Evolutionary conservation across 495 filamentous ascomycete species (phyloP).

Genomic region (Hypoxylon lenormandii): DNA sequence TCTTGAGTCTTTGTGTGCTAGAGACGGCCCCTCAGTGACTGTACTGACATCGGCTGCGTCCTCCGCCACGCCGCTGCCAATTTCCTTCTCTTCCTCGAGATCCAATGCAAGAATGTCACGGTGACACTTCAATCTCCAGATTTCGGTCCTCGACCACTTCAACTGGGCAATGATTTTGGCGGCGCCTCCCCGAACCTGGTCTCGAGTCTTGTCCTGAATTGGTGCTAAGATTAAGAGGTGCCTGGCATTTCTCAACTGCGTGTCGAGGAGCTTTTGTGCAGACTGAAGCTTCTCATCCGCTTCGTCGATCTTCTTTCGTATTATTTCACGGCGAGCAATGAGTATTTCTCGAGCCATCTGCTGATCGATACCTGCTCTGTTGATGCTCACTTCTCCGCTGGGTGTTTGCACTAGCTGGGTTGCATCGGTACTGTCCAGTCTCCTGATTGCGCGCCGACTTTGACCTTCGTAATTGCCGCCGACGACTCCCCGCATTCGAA

Average conservation of each 20-base stretch:
- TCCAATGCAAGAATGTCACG: slow-evolving; percentile 87
- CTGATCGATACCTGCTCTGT: slow-evolving; percentile 75
- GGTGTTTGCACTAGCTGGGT: slow-evolving; percentile 73
- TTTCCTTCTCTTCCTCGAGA: slow-evolving; percentile 77
- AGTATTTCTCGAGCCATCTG: slow-evolving; percentile 87
- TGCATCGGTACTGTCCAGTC: slow-evolving; percentile 67
- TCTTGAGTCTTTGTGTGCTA: slow-evolving; percentile 49
- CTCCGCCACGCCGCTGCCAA: slow-evolving; percentile 52
- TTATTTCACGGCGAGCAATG: slow-evolving; percentile 80
- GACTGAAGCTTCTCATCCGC: slow-evolving; percentile 80
- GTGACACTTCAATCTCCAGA: slow-evolving; percentile 91
- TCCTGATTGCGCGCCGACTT: slow-evolving; percentile 75
- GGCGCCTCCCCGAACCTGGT: slow-evolving; percentile 85
- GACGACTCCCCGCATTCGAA: slow-evolving; percentile 87
- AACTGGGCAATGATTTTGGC: slow-evolving; percentile 87
- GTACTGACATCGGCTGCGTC: slow-evolving; percentile 31
- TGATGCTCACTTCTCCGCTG: slow-evolving; percentile 75
- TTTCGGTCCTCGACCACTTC: slow-evolving; percentile 91
- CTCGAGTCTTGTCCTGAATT: slow-evolving; percentile 84
- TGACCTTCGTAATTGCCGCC: slow-evolving; percentile 88
- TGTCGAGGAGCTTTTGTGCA: slow-evolving; percentile 81
- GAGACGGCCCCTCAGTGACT: slow-evolving; percentile 33
- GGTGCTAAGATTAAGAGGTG: slow-evolving; percentile 91
- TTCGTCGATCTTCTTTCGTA: slow-evolving; percentile 83
- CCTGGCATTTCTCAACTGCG: slow-evolving; percentile 86